These are phyloP conservation scores for Fusarium sp. DNA, from an alignment of 2,329 filamentous ascomycete genomes.

Conservation along the genomic window DNA sequence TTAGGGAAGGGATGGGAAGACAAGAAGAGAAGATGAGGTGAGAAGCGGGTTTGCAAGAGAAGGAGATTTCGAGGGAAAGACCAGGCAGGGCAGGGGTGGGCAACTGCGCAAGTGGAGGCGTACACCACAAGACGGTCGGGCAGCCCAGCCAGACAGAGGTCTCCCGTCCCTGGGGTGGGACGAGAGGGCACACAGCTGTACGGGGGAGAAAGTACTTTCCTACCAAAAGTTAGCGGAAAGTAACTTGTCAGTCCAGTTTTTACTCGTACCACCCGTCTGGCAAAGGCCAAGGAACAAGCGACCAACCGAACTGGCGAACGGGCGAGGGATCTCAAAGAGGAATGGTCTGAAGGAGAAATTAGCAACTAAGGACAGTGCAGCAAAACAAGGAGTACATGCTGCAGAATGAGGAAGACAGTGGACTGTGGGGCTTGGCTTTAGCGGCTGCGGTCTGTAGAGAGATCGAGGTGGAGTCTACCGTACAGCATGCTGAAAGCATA, in stretches of 20 bases:
- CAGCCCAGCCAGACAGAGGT: conserved; percentile 4
- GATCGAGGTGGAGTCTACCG: no score
- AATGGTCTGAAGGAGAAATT: conserved; percentile 38
- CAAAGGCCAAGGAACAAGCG: conserved; percentile 22
- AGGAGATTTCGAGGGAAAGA: conserved; percentile 41
- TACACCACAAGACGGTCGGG: neutral
- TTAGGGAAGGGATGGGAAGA: conserved; percentile 24
- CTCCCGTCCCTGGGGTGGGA: conserved; percentile 16
- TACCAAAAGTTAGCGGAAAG: neutral
- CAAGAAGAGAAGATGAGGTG: conserved; percentile 35
- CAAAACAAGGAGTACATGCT: neutral
- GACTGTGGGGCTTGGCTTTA: conserved; percentile 7
- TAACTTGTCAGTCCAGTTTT: conserved; percentile 10
- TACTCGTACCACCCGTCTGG: conserved; percentile 30
- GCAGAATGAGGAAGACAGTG: no score
- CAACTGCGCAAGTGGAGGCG: neutral
- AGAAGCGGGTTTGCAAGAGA: conserved; percentile 34
- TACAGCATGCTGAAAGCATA: neutral
- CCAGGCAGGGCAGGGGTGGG: no score
- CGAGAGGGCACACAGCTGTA: neutral
- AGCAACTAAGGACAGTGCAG: conserved; percentile 30
- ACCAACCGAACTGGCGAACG: conserved; percentile 28
- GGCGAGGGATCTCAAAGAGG: conserved; percentile 34
- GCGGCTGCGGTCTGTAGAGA: neutral
- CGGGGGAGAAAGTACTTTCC: conserved; percentile 1